These are phyloP conservation scores for Hypoxylon sp. DNA, from an alignment of 2,329 filamentous ascomycete species.

Conservation along the genomic window DNA sequence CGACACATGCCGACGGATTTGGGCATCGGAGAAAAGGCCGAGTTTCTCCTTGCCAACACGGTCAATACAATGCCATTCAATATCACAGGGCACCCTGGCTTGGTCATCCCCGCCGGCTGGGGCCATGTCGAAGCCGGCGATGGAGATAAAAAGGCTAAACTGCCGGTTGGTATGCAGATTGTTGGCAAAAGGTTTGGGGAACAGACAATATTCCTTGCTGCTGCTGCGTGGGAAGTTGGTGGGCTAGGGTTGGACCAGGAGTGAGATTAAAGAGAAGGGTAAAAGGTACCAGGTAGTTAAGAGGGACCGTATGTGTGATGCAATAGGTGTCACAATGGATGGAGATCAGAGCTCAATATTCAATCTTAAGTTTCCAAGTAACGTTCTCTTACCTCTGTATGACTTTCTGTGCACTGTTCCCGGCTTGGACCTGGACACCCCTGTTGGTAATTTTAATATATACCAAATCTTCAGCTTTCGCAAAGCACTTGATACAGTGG, in stretches of 20 bases:
- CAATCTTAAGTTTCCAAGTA: not conserved
- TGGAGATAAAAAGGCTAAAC: constrained; percentile 41
- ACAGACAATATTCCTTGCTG: constrained; percentile 50
- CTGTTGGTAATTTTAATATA: not conserved
- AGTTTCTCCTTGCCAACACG: constrained; percentile 61
- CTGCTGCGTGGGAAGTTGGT: constrained; percentile 53
- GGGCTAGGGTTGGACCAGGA: constrained; percentile 51
- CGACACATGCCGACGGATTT: constrained; percentile 56
- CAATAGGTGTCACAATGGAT: not conserved
- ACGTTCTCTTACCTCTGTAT: not conserved
- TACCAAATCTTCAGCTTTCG: not conserved
- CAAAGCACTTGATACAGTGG: not conserved
- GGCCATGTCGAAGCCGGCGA: constrained; percentile 40
- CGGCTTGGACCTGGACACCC: too few species aligned
- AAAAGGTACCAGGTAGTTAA: not conserved
- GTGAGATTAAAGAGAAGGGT: not conserved
- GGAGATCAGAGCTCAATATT: not conserved
- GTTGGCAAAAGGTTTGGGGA: constrained; percentile 53
- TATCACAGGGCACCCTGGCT: constrained; percentile 64
- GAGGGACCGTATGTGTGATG: not conserved
- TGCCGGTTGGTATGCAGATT: constrained; percentile 55
- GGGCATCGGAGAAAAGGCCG: constrained; percentile 59
- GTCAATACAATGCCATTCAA: constrained; percentile 65
- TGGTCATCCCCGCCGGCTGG: constrained; percentile 63
- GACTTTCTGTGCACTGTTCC: not conserved